phyloP scores from a whole-genome alignment of 257 asterid genomes.

The Osmanthus fragrans region DNA sequence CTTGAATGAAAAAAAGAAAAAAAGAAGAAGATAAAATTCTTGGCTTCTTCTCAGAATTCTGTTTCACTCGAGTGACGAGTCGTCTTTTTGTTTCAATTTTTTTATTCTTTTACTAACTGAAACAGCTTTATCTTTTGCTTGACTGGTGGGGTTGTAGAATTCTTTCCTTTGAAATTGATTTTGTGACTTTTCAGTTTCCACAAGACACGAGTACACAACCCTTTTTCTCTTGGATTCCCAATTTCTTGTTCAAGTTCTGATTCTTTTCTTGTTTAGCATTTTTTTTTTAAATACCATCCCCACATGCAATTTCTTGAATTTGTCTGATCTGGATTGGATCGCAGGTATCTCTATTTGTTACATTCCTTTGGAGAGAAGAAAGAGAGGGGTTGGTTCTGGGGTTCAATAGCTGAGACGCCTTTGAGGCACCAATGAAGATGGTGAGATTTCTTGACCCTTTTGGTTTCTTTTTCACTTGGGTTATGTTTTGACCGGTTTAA shows the following conservation, averaged over 20 bases:
- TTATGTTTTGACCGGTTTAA: constrained; percentile 2
- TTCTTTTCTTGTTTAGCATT: constrained; percentile 20
- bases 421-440: constrained; percentile 16
- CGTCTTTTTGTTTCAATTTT: neutral
- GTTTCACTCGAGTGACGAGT: neutral
- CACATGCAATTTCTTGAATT: constrained; percentile 55
- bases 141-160: constrained; percentile 37
- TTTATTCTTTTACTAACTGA: neutral
- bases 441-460: constrained; percentile 40
- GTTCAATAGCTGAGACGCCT: constrained; percentile 24
- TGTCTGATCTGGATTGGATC: constrained; percentile 71
- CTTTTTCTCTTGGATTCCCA: neutral
- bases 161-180: constrained; percentile 28
- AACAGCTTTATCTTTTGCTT: constrained; percentile 32
- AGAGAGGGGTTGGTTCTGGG: constrained; percentile 20
- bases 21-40: neutral
- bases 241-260: constrained; percentile 16
- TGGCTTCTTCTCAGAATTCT: neutral
- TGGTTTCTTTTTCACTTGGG: neutral
- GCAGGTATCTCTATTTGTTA: constrained; percentile 38
- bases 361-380: constrained; percentile 5
- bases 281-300: constrained; percentile 24
- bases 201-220: neutral
- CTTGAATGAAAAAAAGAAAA: neutral
- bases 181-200: constrained; percentile 27